Evolutionary conservation across 768 basidiomycete genomes (phyloP).

Genomic region (Pleurotus tuber-regium): DNA sequence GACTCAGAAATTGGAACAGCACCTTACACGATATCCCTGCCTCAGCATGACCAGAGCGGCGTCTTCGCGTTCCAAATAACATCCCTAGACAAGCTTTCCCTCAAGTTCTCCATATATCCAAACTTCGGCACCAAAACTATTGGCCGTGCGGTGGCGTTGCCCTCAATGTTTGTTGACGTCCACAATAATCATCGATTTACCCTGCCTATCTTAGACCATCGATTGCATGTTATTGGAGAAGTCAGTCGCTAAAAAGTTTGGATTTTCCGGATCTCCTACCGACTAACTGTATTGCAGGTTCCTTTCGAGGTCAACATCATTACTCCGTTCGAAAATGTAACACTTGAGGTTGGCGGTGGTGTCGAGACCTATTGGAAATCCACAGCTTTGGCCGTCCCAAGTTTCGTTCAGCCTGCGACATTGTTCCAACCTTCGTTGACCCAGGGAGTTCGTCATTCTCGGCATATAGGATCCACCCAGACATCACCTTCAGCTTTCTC

Average conservation of each 20-base stretch:
- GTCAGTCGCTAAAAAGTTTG: constrained; percentile 34
- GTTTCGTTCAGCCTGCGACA: constrained; percentile 31
- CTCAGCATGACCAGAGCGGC: constrained; percentile 66
- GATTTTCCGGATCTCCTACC: constrained; percentile 10
- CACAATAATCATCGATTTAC: constrained; percentile 52
- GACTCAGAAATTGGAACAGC: constrained; percentile 80
- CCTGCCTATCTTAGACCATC: constrained; percentile 87
- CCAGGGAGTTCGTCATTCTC: constrained; percentile 34
- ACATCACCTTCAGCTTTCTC: constrained; percentile 72
- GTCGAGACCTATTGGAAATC: constrained; percentile 99
- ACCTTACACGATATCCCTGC: constrained; percentile 88
- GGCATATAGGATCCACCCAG: constrained; percentile 52
- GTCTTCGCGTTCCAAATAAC: constrained; percentile 87
- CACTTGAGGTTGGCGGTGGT: constrained; percentile 90
- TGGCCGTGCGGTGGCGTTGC: constrained; percentile 85
- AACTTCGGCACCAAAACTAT: constrained; percentile 97
- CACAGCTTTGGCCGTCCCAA: constrained; percentile 46
- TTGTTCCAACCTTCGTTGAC: constrained; percentile 36
- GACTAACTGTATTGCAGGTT: constrained; percentile 47
- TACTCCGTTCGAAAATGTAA: constrained; percentile 87
- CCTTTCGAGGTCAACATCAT: constrained; percentile 86
- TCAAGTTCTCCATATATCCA: constrained; percentile 95
- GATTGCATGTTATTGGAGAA: constrained; percentile 93
- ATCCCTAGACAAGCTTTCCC: constrained; percentile 63
- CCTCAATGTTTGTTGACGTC: constrained; percentile 63